Conservation (phyloP, 1,139 yeast species). For the Kurtzmaniella natalensis region DNA sequence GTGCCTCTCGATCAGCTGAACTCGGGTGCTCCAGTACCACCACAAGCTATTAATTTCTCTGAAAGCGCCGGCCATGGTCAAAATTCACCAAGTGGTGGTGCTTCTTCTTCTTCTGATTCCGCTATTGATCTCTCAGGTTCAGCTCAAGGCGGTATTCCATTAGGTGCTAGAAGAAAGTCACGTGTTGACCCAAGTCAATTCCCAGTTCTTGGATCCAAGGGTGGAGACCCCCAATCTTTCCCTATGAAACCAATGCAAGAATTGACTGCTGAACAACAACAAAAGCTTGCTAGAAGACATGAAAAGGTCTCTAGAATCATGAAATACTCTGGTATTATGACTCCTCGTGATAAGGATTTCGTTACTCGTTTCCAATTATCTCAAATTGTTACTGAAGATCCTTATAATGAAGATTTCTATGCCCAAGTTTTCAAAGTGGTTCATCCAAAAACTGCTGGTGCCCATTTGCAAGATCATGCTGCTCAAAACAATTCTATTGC, state of each 20-base stretch:
- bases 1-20: constrained; percentile 4
- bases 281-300: constrained; percentile 62
- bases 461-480: constrained; percentile 35
- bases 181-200: constrained; percentile 44
- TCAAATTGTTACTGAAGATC: constrained; percentile 95
- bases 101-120: no score
- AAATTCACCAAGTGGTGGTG: no score
- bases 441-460: constrained; percentile 53
- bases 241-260: constrained; percentile 11
- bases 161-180: constrained; percentile 11
- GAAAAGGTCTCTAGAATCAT: constrained; percentile 76
- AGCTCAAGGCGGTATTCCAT: constrained; percentile 9
- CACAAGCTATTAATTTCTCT: no score
- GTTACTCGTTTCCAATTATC: constrained; percentile 92
- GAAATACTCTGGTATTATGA: constrained; percentile 90
- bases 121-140: no score
- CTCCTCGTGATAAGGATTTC: constrained; percentile 93
- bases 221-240: constrained; percentile 7
- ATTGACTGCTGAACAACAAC: constrained; percentile 45
- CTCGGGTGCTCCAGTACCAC: constrained; percentile 13
- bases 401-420: constrained; percentile 94
- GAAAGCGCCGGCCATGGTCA: no score
- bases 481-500: constrained; percentile 69
- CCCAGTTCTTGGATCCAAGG: constrained; percentile 49
- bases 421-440: constrained; percentile 90